Base-by-base conservation (phyloP, 2,329 filamentous ascomycete species). In the Fusarium palustre region DNA sequence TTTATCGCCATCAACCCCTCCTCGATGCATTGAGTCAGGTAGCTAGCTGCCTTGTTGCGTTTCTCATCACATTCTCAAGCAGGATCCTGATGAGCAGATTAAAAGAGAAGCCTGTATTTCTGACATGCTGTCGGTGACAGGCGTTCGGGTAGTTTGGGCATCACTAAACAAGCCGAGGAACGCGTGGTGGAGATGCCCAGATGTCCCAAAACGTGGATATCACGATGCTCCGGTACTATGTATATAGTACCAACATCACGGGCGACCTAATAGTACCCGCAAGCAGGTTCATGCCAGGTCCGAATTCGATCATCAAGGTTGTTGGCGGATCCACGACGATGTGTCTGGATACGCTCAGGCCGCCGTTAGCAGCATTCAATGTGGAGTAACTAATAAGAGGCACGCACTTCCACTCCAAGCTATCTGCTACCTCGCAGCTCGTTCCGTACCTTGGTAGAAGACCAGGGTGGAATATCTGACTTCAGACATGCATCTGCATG, bases 261-360 rank as follows among this genome's bases (percentile, higher is more conserved):
- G 10, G 13, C 34, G 20, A 41, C 34, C 34, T 46, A 28, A 41
- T 20, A 28, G 28, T 20, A 25, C 34, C 36, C 18, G 48, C 18
- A 41, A 56, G 28, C 41, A 41, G 22, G 24, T 39, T 52, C 48
- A 55, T 61, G 46, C 47, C 59, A 59, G 34, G 33, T 48, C 58
- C 58, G 48, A 64, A 30, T 48, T 55, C 54, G 59, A 68, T 68
- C 67, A 70, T 70, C 67, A 70, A 70, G 67, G 67, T 70, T 55
- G 52, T 45, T 25, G 43, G 59, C 55, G 59, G 55, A 70, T 45
- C 68, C 67, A 38, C 28, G 38, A 16, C 36, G 33, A 70, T 68
- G 59, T 46, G 55, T 64, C 53, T 50, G 64, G 54, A 25, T 55
- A 59, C 67, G 63, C 63, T 68, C 66, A 69, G 66, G 45, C 66